A percentile compares a stretch with the other conserved stretches of the same genome.
Evolutionary conservation across 1,284 basidiomycete species (phyloP).

Genomic region (Hymenochaete sp.): DNA sequence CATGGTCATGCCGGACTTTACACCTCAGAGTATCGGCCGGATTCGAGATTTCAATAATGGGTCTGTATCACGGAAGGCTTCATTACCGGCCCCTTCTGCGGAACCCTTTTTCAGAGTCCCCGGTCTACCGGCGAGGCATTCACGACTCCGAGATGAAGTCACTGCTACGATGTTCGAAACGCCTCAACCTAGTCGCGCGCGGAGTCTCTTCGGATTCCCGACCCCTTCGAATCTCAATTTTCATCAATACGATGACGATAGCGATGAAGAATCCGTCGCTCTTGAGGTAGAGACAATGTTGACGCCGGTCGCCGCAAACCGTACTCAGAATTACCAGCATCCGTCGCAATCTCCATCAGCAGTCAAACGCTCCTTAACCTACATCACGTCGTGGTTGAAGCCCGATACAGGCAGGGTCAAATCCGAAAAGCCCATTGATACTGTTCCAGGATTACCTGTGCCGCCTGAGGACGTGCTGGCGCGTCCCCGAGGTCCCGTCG

Average conservation of each 20-base stretch:
- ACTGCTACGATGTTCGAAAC: slow-evolving; percentile 7
- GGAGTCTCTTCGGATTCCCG: slow-evolving; percentile 8
- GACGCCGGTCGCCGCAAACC: slow-evolving; percentile 8
- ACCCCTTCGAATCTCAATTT: slow-evolving; percentile 2
- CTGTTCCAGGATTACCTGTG: slow-evolving; percentile 37
- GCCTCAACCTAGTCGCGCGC: slow-evolving; percentile 4
- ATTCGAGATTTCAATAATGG: slow-evolving; percentile 25
- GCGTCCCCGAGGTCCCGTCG: slow-evolving; percentile 43
- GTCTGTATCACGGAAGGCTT: slow-evolving; percentile 6
- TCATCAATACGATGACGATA: slow-evolving; percentile 5
- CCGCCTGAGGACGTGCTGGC: slow-evolving; percentile 43
- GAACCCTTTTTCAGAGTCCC: slow-evolving; percentile 19
- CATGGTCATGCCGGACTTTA: slow-evolving; percentile 40
- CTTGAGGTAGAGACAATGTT: slow-evolving; percentile 10
- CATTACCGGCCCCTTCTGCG: slow-evolving; percentile 10
- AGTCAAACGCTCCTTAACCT: slow-evolving; percentile 16
- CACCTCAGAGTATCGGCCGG: slow-evolving; percentile 25
- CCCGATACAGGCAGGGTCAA: slow-evolving; percentile 11
- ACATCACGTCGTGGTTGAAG: slow-evolving; percentile 16
- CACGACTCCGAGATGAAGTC: slow-evolving; percentile 43
- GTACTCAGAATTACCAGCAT: slow-evolving; percentile 1
- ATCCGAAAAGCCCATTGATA: slow-evolving; percentile 12
- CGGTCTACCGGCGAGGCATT: slow-evolving; percentile 45
- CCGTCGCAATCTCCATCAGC: slow-evolving; percentile 7
- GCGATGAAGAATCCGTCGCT: slow-evolving; percentile 14